Percentiles rank a stretch among this genome's conserved stretches.
Conservation (phyloP, 768 basidiomycete genomes). For the Rhodosporidiobolus sp. region DNA sequence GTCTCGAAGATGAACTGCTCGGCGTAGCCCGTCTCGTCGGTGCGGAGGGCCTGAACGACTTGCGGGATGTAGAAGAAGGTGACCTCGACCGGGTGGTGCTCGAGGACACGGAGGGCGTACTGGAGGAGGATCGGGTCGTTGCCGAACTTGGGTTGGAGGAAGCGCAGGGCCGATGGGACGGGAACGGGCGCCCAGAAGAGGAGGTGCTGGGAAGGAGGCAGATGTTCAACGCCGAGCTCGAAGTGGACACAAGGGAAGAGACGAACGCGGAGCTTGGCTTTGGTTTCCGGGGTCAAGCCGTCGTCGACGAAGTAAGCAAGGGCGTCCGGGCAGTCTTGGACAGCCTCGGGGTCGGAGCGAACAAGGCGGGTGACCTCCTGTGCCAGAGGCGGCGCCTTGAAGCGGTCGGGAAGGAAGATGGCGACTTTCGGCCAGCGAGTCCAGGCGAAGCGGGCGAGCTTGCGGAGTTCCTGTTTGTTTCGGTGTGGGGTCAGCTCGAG, state of each 20-base stretch:
- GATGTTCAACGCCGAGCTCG: not conserved
- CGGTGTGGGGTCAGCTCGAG: not conserved
- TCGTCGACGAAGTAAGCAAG: constrained; percentile 76
- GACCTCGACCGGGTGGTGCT: constrained; percentile 87
- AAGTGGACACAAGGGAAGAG: not conserved
- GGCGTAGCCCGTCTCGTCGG: constrained; percentile 82
- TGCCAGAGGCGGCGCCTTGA: constrained; percentile 65
- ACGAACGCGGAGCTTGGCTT: constrained; percentile 70
- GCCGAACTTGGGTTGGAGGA: constrained; percentile 76
- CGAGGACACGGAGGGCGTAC: constrained; percentile 92
- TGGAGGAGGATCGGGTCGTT: constrained; percentile 83
- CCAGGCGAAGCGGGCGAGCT: constrained; percentile 73
- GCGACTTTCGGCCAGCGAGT: constrained; percentile 75
- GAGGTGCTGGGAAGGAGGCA: constrained; percentile 61
- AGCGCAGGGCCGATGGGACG: constrained; percentile 57
- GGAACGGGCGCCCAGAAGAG: constrained; percentile 85
- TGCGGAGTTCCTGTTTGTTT: constrained; percentile 62
- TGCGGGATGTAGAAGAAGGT: constrained; percentile 99
- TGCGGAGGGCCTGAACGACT: constrained; percentile 90
- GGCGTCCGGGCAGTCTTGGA: constrained; percentile 75
- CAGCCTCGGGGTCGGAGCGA: constrained; percentile 65
- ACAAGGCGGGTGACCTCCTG: constrained; percentile 74
- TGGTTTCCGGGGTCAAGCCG: constrained; percentile 58
- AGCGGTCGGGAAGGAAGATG: constrained; percentile 79
- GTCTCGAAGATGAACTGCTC: constrained; percentile 94